Base-by-base conservation (phyloP, 257 asterid species). In the Marsdenia floribunda region DNA sequence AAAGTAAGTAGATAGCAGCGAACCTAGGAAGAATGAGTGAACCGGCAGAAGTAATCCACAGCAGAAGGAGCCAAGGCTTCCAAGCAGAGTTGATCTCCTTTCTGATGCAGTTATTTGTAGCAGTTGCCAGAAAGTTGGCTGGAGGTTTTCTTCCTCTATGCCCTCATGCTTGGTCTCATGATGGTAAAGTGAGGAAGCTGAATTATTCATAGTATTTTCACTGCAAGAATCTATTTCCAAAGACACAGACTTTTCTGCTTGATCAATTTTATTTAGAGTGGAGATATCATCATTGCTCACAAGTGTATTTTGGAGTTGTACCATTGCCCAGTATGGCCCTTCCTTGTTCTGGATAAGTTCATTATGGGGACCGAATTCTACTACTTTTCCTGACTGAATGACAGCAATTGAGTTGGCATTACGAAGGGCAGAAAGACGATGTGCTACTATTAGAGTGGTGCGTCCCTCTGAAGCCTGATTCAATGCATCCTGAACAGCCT, bases 401-500 rank as follows among this genome's bases (percentile, higher is more conserved):
- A 88, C 93, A 72, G 81, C 79, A 37, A 88, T 73, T 5, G 77
- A 76, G 54, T 88, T 83, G 18, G 80, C 89, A 38, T 74, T 76
- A 26, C 81, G 78, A 26, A 86, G 81, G 6, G 92, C 73, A 53
- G 88, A 79, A n/a, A 84, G 83, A 3, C 88, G 90, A 78, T 86
- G 93, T 11, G 90, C 93, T 29, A 88, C 82, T 47, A 83, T 44
- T 9, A 85, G 66, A 0, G 90, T 76, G 0, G 90, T 88, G 58
- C 88, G 76, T 42, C 90, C 87, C 26, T 49, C 54, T 72, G 88
- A 82, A 58, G 87, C 88, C 40, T 82, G 86, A 40, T 86, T 83
- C 8, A 88, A 76, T 40, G 93, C 93, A 40, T 82, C 87, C 44
- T 86, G 93, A 11, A 86, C 88, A 26, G 75, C 66, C 54, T 80